These are phyloP conservation scores for Botrytis cinerea DNA, from an alignment of 2,329 filamentous ascomycete genomes.

Conservation along the genomic window DNA sequence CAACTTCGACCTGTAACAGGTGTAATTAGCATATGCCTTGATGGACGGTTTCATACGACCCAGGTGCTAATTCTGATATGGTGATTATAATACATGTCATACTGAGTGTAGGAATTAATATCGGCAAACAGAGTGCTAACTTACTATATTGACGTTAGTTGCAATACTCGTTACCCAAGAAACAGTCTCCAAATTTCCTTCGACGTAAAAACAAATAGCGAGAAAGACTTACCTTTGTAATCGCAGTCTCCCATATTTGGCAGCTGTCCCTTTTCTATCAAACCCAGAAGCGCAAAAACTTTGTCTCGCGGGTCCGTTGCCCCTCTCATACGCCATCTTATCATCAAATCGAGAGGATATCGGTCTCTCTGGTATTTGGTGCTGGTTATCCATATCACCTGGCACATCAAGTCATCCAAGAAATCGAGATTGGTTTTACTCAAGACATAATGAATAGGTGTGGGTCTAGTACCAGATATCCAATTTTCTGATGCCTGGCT, in stretches of 20 bases:
- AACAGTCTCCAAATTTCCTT: neutral
- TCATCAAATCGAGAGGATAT: neutral
- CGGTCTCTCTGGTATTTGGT: neutral
- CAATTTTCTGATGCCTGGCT: neutral
- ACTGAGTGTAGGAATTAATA: neutral
- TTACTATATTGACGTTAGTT: neutral
- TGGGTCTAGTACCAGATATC: neutral
- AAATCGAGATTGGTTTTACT: neutral
- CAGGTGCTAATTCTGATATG: neutral
- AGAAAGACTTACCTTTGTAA: neutral
- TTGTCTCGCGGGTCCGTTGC: neutral
- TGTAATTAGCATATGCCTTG: neutral
- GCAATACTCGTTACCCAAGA: neutral
- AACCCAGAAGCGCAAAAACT: neutral
- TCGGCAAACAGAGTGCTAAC: neutral
- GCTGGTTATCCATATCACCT: neutral
- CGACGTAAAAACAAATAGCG: neutral
- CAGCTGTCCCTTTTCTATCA: neutral
- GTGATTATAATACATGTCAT: neutral
- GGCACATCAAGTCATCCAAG: neutral
- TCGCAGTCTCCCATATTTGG: neutral
- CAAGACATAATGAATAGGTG: neutral
- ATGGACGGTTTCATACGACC: neutral
- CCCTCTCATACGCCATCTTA: neutral
- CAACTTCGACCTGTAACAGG: neutral